Conservation (phyloP, 495 filamentous ascomycete genomes). For the Platismatia glauca region DNA sequence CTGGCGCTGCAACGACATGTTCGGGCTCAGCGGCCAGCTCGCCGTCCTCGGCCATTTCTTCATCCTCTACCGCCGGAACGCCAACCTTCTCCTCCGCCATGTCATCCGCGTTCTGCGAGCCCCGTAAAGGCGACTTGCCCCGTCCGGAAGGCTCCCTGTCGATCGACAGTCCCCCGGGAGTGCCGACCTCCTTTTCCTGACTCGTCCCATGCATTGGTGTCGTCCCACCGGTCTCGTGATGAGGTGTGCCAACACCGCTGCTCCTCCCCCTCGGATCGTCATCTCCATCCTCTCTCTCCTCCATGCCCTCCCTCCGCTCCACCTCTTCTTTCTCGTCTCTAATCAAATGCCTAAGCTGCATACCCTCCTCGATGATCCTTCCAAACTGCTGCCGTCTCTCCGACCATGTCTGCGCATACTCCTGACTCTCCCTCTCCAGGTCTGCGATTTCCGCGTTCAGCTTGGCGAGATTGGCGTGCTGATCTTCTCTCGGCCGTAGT, state of each 20-base stretch:
- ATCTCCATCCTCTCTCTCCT: conserved; percentile 61
- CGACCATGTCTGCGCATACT: conserved; percentile 74
- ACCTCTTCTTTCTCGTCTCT: conserved; percentile 92
- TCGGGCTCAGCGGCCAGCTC: conserved; percentile 45
- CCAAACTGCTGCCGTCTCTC: conserved; percentile 84
- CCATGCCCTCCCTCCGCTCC: conserved; percentile 67
- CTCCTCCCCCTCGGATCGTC: conserved; percentile 47
- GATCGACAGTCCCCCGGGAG: conserved; percentile 28
- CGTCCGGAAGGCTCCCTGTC: conserved; percentile 31
- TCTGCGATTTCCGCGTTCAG: conserved; percentile 81
- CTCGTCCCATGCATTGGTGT: conserved; percentile 42
- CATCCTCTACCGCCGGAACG: conserved; percentile 33
- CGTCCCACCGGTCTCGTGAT: conserved; percentile 44
- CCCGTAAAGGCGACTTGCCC: conserved; percentile 35
- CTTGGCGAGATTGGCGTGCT: conserved; percentile 66
- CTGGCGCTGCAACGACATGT: conserved; percentile 26
- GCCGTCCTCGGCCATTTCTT: conserved; percentile 56
- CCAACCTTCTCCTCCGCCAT: conserved; percentile 20
- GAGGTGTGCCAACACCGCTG: conserved; percentile 57
- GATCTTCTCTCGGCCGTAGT: conserved; percentile 74
- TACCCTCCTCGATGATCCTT: conserved; percentile 82
- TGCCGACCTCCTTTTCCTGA: conserved; percentile 32
- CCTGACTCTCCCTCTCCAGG: conserved; percentile 70
- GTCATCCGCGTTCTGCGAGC: conserved; percentile 32
- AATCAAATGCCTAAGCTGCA: conserved; percentile 74